Conservation (phyloP, 768 basidiomycete species). For the Tylopilus sp. region DNA sequence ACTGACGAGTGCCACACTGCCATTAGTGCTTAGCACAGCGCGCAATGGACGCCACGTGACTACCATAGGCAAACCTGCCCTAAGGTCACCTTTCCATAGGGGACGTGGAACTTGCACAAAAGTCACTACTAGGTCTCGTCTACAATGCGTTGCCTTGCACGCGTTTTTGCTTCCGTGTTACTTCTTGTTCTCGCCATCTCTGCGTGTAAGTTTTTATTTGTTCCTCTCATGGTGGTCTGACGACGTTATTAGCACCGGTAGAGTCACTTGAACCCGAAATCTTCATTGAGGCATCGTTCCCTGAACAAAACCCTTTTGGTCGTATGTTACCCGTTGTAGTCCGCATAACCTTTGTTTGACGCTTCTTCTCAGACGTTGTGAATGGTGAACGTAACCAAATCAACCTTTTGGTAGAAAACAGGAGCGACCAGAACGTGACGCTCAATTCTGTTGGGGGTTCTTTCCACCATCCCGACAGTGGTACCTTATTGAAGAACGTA, state of each 20-base stretch:
- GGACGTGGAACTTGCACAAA: conserved; percentile 23
- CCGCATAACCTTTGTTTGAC: conserved; percentile 9
- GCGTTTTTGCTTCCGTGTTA: conserved; percentile 24
- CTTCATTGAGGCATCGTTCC: conserved; percentile 51
- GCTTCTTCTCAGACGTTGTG: conserved; percentile 58
- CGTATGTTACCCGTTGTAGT: conserved; percentile 45
- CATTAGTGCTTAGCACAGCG: too few relatives aligned
- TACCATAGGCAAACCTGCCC: conserved; percentile 21
- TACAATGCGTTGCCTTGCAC: conserved; percentile 35
- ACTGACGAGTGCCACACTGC: too few relatives aligned
- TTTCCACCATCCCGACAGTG: conserved; percentile 60
- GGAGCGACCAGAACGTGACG: conserved; percentile 68
- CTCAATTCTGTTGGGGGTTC: conserved; percentile 64
- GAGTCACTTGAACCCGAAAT: conserved; percentile 53
- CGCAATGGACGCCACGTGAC: conserved; percentile 20
- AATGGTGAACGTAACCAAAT: conserved; percentile 80
- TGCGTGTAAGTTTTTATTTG: conserved; percentile 22
- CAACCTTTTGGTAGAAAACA: conserved; percentile 67
- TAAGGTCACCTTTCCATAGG: conserved; percentile 18
- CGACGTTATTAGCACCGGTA: conserved; percentile 16
- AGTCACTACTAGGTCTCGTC: neutral
- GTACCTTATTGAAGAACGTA: conserved; percentile 70
- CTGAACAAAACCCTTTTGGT: conserved; percentile 70
- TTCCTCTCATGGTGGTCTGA: conserved; percentile 3
- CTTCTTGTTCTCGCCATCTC: conserved; percentile 30